Conservation (phyloP, 352 stramenopile genomes). For the Phytopythium montanum region DNA sequence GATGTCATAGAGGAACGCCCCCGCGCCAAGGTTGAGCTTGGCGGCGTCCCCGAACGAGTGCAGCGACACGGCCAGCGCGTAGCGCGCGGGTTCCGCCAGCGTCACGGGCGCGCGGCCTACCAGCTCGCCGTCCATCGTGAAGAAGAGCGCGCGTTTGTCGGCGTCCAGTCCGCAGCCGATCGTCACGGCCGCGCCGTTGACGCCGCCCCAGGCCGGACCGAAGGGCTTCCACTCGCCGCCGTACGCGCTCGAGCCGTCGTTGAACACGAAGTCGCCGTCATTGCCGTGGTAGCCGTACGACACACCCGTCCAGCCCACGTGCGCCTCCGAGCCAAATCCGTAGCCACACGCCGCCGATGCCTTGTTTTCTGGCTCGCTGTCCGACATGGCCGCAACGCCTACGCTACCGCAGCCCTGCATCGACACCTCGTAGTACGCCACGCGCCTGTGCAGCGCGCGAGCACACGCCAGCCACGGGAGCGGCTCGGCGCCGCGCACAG, state of each 20-base stretch:
- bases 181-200: slow-evolving; percentile 26
- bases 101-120: slow-evolving; percentile 39
- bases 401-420: slow-evolving; percentile 76
- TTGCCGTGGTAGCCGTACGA: slow-evolving; percentile 86
- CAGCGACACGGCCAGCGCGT: slow-evolving; percentile 74
- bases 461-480: slow-evolving; percentile 59
- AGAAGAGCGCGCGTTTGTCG: slow-evolving; percentile 57
- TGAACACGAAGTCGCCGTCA: slow-evolving; percentile 83
- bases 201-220: slow-evolving; percentile 60
- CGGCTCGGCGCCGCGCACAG: slow-evolving; percentile 46
- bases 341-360: slow-evolving; percentile 29
- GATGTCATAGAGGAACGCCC: slow-evolving; percentile 78
- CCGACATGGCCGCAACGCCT: slow-evolving; percentile 64
- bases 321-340: slow-evolving; percentile 77
- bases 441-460: slow-evolving; percentile 36
- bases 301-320: slow-evolving; percentile 79
- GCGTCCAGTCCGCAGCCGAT: slow-evolving; percentile 78
- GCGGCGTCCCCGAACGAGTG: slow-evolving; percentile 71
- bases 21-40: slow-evolving; percentile 65
- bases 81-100: slow-evolving; percentile 45
- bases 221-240: slow-evolving; percentile 71
- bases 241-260: slow-evolving; percentile 63
- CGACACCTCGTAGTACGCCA: slow-evolving; percentile 79
- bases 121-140: slow-evolving; percentile 74
- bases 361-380: slow-evolving; percentile 9